These are phyloP conservation scores for Begonia fuchsioides DNA, from an alignment of 306 rosid species.

Conservation along the genomic window DNA sequence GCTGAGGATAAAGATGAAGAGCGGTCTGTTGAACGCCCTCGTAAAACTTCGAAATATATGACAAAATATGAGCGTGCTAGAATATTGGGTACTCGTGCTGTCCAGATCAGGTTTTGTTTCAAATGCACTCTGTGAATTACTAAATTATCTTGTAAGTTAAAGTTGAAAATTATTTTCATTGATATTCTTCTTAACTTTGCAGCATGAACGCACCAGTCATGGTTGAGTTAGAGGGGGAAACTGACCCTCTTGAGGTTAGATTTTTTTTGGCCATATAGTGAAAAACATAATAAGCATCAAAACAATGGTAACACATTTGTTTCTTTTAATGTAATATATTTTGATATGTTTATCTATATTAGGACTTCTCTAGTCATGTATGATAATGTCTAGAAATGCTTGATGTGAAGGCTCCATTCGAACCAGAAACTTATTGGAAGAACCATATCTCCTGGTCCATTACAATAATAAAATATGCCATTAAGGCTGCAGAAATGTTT, in stretches of 20 bases:
- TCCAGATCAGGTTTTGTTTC: conserved; percentile 97
- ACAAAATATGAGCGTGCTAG: conserved; percentile 91
- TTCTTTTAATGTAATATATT: too few species aligned
- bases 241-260: conserved; percentile 87
- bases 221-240: conserved; percentile 95
- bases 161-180: background rate
- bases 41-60: conserved; percentile 79
- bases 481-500: too few species aligned
- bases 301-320: too few species aligned
- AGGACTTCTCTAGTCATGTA: too few species aligned
- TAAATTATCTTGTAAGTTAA: background rate
- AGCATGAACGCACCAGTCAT: conserved; percentile 97
- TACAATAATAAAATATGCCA: too few species aligned
- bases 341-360: too few species aligned
- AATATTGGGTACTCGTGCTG: conserved; percentile 89
- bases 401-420: too few species aligned
- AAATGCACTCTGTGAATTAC: background rate
- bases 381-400: too few species aligned
- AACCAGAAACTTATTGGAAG: too few species aligned
- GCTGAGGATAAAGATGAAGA: conserved; percentile 41
- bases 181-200: conserved; percentile 15
- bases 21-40: conserved; percentile 33
- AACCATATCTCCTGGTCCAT: too few species aligned
- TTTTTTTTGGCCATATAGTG: background rate
- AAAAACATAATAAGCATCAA: too few species aligned